Conservation (phyloP, 2,329 filamentous ascomycete genomes). For the Aspergillus pseudonomiae region DNA sequence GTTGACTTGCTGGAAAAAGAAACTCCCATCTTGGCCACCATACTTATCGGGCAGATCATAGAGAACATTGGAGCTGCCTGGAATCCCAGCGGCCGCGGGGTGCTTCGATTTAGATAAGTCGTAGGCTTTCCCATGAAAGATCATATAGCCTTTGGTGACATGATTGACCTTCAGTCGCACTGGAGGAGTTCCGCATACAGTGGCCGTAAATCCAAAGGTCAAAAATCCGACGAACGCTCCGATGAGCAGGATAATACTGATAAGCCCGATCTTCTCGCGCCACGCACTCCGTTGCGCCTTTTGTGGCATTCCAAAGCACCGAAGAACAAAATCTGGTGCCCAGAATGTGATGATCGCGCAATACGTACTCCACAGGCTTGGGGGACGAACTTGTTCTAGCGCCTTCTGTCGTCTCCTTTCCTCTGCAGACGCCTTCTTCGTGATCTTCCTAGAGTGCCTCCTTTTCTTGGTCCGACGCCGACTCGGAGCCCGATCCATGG, state of each 20-base stretch:
- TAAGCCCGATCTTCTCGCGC: conserved; percentile 96
- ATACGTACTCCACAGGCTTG: conserved; percentile 93
- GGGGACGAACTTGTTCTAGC: conserved; percentile 69
- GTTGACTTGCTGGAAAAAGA: conserved; percentile 98
- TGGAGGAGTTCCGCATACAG: conserved; percentile 76
- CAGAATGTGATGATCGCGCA: conserved; percentile 94
- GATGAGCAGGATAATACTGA: conserved; percentile 88
- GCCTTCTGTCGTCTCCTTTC: conserved; percentile 63
- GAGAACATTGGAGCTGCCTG: conserved; percentile 74
- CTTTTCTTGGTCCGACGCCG: conserved; percentile 51
- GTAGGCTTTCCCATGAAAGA: conserved; percentile 91
- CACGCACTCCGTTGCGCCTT: conserved; percentile 90
- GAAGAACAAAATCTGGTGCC: conserved; percentile 82
- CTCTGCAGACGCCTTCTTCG: conserved; percentile 61
- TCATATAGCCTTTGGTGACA: conserved; percentile 83
- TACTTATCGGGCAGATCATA: conserved; percentile 82
- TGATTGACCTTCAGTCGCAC: conserved; percentile 79
- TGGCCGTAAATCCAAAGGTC: conserved; percentile 92
- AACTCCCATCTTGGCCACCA: conserved; percentile 90
- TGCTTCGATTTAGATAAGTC: conserved; percentile 77
- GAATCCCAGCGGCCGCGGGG: conserved; percentile 77
- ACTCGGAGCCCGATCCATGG: conserved; percentile 47
- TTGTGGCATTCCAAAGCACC: conserved; percentile 80
- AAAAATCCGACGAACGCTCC: conserved; percentile 90
- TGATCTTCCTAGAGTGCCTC: conserved; percentile 67